Base-by-base conservation (phyloP, 306 rosid species). In the Psophocarpus tetragonolobus region DNA sequence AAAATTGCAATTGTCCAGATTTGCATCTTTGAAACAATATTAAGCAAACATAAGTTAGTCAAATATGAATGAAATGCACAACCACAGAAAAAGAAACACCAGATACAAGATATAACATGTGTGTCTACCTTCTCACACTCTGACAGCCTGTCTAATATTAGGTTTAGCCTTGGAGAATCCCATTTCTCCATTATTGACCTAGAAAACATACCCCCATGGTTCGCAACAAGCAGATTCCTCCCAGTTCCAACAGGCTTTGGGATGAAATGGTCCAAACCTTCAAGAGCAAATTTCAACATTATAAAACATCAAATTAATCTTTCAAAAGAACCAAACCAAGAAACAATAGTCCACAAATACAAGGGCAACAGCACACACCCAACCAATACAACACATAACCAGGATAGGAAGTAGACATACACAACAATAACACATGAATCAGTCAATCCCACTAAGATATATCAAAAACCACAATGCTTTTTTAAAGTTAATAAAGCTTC, bases 91-190 rank as follows among this genome's bases (percentile, higher is more conserved):
- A 50, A 73, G 47, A 36, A 74, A 3, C 15, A 26, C 35, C 53
- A 60, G 29, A n/a, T 3, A 45, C 70, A 41, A 24, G 68, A 45
- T 26, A 80, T 78, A 68, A 47, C 71, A n/a, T 48, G 6, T 13
- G 11, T 51, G 53, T 65, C 66, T 81, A 93, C 98, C 97, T 88
- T 88, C 77, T 88, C 91, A 76, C 80, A 86, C 61, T 91, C 91
- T 11, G 94, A 91, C 60, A 91, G 78, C 78, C 90, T 86, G 79
- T 93, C 94, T 58, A 88, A 82, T 71, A 71, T 83, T 20, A 84
- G 57, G 75, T 86, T 88, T 57, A 72, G 83, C 87, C 81, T 83
- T 58, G 62, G 82, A 71, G 71, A 51, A 64, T 66, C 92, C 84
- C 71, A 81, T 90, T 79, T 85, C 68, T 89, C 94, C 5, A 76